Evolutionary conservation across 2,329 filamentous ascomycete genomes (phyloP).

Genomic region (Hysterium pulicare): DNA sequence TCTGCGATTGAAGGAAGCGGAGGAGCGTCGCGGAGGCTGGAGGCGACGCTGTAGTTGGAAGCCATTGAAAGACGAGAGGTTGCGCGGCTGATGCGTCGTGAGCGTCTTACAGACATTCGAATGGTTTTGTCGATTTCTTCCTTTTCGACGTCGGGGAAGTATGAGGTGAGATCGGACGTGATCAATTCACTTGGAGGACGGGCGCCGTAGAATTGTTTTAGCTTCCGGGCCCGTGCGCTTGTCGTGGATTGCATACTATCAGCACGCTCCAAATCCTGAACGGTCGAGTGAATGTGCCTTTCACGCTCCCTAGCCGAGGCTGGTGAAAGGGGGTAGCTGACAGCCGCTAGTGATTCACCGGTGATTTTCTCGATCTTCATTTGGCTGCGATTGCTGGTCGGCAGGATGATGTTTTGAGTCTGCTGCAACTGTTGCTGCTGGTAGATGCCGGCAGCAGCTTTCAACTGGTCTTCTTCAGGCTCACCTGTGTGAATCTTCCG

Average conservation of each 20-base stretch:
- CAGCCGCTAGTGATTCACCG: conserved; percentile 80
- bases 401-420: conserved; percentile 57
- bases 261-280: conserved; percentile 48
- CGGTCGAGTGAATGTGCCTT: conserved; percentile 56
- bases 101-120: conserved; percentile 85
- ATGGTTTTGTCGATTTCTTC: conserved; percentile 96
- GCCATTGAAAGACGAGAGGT: conserved; percentile 91
- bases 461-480: conserved; percentile 80
- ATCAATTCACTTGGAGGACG: conserved; percentile 96
- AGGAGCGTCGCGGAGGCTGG: conserved; percentile 86
- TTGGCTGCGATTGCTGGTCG: conserved; percentile 72
- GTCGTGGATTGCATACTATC: conserved; percentile 28
- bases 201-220: conserved; percentile 84
- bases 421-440: conserved; percentile 76
- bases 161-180: conserved; percentile 90
- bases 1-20: conserved; percentile 95
- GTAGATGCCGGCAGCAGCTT: conserved; percentile 83
- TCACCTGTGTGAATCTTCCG: conserved; percentile 90
- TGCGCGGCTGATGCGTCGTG: conserved; percentile 84
- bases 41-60: conserved; percentile 89
- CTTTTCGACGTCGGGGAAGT: conserved; percentile 92
- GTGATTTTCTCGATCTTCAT: conserved; percentile 85
- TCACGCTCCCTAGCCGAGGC: conserved; percentile 65
- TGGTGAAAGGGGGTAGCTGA: conserved; percentile 84
- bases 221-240: conserved; percentile 47